phyloP scores from a whole-genome alignment of 2,329 filamentous ascomycete genomes.

The Colletotrichum caudatum region DNA sequence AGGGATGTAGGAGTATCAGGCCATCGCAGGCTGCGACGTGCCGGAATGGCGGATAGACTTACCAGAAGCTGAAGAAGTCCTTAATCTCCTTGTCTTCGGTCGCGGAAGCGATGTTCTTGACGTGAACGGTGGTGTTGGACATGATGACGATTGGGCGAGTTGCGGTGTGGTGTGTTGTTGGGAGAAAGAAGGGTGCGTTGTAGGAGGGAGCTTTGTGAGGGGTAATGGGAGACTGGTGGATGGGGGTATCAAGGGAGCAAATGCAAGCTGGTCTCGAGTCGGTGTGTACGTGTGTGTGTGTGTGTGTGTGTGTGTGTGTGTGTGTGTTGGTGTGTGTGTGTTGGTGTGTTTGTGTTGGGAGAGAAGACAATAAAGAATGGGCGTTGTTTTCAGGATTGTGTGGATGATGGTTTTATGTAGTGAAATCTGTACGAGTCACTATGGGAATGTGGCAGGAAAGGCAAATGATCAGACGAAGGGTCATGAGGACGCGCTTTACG shows the following conservation, averaged over 20 bases:
- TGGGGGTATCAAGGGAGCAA: slow-evolving; percentile 35
- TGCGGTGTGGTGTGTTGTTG: slow-evolving; percentile 28
- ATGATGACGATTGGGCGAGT: slow-evolving; percentile 54
- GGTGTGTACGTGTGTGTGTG: background rate
- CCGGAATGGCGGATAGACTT: slow-evolving; percentile 50
- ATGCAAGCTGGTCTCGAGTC: slow-evolving; percentile 30
- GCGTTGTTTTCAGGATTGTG: background rate
- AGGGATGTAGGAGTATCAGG: background rate
- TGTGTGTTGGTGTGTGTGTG: background rate
- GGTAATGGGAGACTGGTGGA: slow-evolving; percentile 30
- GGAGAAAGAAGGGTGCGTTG: slow-evolving; percentile 13
- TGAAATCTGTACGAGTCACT: slow-evolving; percentile 5
- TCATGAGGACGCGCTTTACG: slow-evolving; percentile 38
- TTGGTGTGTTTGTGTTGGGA: background rate
- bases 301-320: too few relatives aligned
- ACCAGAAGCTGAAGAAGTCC: slow-evolving; percentile 98
- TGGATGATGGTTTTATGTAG: slow-evolving; percentile 32
- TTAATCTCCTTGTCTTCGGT: slow-evolving; percentile 92
- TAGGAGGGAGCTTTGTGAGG: slow-evolving; percentile 38
- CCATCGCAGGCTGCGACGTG: background rate
- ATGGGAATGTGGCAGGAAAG: slow-evolving; percentile 25
- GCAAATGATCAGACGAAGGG: slow-evolving; percentile 36
- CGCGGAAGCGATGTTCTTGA: slow-evolving; percentile 86
- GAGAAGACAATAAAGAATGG: background rate
- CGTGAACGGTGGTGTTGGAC: slow-evolving; percentile 78